phyloP scores from a whole-genome alignment of 371 early-diverging fungal genomes.

The Blyttiomyces sp. region DNA sequence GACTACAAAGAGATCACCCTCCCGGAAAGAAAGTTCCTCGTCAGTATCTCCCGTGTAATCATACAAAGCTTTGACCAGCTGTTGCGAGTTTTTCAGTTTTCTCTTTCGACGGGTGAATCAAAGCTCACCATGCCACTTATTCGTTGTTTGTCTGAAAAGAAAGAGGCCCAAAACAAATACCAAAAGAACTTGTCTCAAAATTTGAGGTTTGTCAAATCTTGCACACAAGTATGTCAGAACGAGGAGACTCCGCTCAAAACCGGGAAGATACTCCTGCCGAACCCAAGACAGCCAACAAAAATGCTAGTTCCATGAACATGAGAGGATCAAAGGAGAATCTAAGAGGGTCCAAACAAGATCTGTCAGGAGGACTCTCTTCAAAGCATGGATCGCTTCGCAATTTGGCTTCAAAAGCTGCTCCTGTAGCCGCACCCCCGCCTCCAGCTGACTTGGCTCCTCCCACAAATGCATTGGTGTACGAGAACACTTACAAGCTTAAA shows the following conservation, averaged over 20 bases:
- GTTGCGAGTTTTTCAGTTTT: background rate
- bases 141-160: too few relatives aligned
- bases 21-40: constrained; percentile 32
- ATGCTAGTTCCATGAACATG: background rate
- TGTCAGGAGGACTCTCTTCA: background rate
- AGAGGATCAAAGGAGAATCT: background rate
- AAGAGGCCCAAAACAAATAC: too few relatives aligned
- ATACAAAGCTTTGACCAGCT: constrained; percentile 24
- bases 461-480: constrained; percentile 46
- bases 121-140: too few relatives aligned
- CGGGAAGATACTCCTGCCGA: background rate
- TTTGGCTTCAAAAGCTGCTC: background rate
- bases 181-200: too few relatives aligned
- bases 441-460: constrained; percentile 21
- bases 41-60: constrained; percentile 38
- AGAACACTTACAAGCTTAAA: constrained; percentile 53
- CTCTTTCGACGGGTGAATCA: too few relatives aligned
- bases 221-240: constrained; percentile 20
- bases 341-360: too few relatives aligned
- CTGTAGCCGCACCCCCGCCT: background rate
- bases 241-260: constrained; percentile 14
- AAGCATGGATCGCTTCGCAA: constrained; percentile 13
- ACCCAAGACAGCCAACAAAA: background rate
- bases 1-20: constrained; percentile 33
- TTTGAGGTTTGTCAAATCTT: too few relatives aligned